Base-by-base conservation (phyloP, 495 filamentous ascomycete genomes). In the Coniosporium apollinis region DNA sequence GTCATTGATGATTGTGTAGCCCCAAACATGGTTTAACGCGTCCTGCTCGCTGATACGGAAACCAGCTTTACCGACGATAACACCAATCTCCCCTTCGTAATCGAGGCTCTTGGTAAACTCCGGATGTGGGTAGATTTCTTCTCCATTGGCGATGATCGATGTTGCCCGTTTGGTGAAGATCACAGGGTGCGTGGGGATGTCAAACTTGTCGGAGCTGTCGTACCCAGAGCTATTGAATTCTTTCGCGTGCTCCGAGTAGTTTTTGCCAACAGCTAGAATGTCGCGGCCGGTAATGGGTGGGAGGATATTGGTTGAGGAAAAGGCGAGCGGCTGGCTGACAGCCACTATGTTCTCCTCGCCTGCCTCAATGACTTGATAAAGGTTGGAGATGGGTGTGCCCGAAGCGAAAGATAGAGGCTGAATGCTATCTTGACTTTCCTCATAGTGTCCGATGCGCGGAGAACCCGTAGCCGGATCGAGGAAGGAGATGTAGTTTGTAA, bases 1-100 rank as follows among this genome's bases (percentile, higher is more conserved):
- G 38, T 72, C 65, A 42, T 74, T 72, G 31, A 71, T 59, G 35
- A 72, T 70, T 0, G 67, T 70, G 42, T 65, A 71, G 0, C 67
- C 66, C 65, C 66, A 70, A 5, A 72, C 61, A 41, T 72, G 48
- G 16, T 65, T 50, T 57, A 60, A 51, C 0, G 67, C 67, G 30
- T 67, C 54, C 1, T 52, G 29, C 36, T 68, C 59, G 2, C 37
- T 25, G 34, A 70, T 62, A 8, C 52, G 45, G 41, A 60, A 62
- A 1, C 66, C 67, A 1, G 54, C 25, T 38, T 64, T 69, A 3
- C 67, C 65, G 35, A 71, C 49, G 36, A 73, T 68, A 3, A 73
- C 61, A 0, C 62, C 67, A 37, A 73, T 65, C 41, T 72, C 67
- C 13, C 67, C 67, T 37, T 73, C 68, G 37, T 70, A 73, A 44